Evolutionary conservation across 2,329 filamentous ascomycete species (phyloP), one percentile per base, ranked within the genome.

Genomic region (Tolypocladium pustulatum): DNA sequence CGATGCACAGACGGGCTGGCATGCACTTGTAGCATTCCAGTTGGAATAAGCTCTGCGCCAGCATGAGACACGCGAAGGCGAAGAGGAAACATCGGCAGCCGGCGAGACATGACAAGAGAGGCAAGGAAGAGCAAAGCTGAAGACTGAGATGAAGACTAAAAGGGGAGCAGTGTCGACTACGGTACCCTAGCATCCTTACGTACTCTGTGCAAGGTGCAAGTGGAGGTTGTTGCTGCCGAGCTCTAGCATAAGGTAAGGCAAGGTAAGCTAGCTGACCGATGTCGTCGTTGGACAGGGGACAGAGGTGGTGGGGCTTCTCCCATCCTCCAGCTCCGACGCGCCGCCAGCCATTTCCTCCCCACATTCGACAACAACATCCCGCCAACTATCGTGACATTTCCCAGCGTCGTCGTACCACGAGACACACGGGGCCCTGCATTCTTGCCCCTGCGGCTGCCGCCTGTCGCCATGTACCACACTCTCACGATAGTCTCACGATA

Each of bases 11-110:
- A 34, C 2, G 30, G 34, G 22, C 59, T 59, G 62, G 62, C 57
- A 63, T 61, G 61, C 59, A 62, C 55, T 55, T 41, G 43, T 22
- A 38, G 46, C 58, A 64, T 62, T 62, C 62, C 62, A 58, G 57
- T 15, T 15, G 25, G 40, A 61, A 58, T 40, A 58, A 57, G 57
- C 57, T 60, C 55, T 49, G 57, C 30, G 41, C n/a, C 30, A 57
- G 55, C 43, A 56, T 61, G 62, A 64, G 62, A 62, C 62, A 61
- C 25, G 46, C 58, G 46, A 37, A n/a, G 38, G 54, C 20, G 49
- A 30, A 27, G 56, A 54, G 37, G 34, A 25, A 40, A 56, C 36
- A 34, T 13, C 9, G 38, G 41, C 22, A 54, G 38, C 12, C 17
- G n/a, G 27, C 20, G 30, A 34, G 57, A 49, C 37, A 27, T 52